A percentile compares a stretch with the other conserved stretches of the same genome.
Conservation (phyloP, 768 basidiomycete genomes). For the Chalciporus pseudorubinellus region DNA sequence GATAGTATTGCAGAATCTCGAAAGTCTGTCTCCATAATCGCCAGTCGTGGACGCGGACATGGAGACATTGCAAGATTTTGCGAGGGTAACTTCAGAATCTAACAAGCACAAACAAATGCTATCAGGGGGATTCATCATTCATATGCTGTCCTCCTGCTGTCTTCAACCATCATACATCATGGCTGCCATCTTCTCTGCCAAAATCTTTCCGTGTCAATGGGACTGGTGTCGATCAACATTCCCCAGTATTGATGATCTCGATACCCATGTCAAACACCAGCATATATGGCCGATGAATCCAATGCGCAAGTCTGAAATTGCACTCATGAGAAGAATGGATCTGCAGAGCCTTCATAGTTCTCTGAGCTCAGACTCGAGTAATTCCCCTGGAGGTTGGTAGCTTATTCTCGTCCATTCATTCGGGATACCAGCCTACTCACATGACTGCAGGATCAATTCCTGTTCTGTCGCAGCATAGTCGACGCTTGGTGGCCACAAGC, state of each 20-base stretch:
- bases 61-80: no score
- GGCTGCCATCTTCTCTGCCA: neutral
- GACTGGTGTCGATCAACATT: constrained; percentile 50
- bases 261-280: constrained; percentile 44
- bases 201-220: constrained; percentile 46
- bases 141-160: no score
- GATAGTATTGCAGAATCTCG: constrained; percentile 33
- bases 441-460: constrained; percentile 5
- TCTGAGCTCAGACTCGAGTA: constrained; percentile 8
- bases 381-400: constrained; percentile 19
- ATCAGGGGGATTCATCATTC: neutral
- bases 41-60: neutral
- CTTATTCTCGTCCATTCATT: neutral
- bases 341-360: constrained; percentile 34
- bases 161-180: neutral
- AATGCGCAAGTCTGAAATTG: constrained; percentile 45
- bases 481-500: neutral
- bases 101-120: constrained; percentile 23
- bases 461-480: neutral
- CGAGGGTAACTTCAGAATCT: neutral
- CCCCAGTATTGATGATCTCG: constrained; percentile 36
- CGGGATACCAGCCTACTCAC: constrained; percentile 2
- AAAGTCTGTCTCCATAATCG: constrained; percentile 11
- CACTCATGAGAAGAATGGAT: constrained; percentile 36
- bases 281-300: constrained; percentile 47